phyloP scores from a whole-genome alignment of 176 grass and related monocot species.

The maize (Zea mays) region Zm-B73-REFERENCE-NAM-5.0 NC_050097.1:203906001-203906500 shows the following conservation, averaged over 20 bases:
- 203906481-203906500: conserved; percentile 72
- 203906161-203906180: neutral
- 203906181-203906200: neutral
- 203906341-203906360: neutral
- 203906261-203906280: neutral
- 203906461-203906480: conserved; percentile 56
- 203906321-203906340: neutral
- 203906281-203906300: neutral
- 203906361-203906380: neutral
- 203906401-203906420: conserved; percentile 33
- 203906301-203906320: neutral
- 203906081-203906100: conserved; percentile 2
- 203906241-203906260: neutral
- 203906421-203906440: conserved; percentile 10
- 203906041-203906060: no score
- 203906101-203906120: conserved; percentile 8
- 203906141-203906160: conserved; percentile 8
- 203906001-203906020: no score
- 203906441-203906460: conserved; percentile 66
- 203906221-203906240: neutral
- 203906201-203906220: neutral
- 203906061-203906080: no score
- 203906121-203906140: neutral
- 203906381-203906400: conserved; percentile 14
- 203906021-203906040: no score